Evolutionary conservation across 768 basidiomycete genomes (phyloP), one percentile per base, ranked within the genome.

Genomic region (Cantharellus anzutake): DNA sequence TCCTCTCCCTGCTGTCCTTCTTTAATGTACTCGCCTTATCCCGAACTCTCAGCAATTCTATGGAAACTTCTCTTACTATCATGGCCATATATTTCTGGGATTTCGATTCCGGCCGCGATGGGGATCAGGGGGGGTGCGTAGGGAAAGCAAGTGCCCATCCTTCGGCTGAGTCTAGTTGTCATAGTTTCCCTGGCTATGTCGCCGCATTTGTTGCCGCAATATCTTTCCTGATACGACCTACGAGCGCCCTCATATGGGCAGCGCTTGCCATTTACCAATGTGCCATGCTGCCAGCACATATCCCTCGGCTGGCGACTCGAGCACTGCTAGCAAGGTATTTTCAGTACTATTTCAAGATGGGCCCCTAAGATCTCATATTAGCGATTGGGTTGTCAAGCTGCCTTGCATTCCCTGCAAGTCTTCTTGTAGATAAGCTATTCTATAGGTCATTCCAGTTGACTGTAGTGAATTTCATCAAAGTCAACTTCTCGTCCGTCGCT

Each of bases 21-120:
- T 98, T 97, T 72, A 80, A 98, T 70, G 80, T 79, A 0, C 75
- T 93, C 58, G 78, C 87, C 1, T 73, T 96, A 35, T 85, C 92
- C 2, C 79, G 96, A 41, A 87, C 92, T 0, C 72, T 98, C 58
- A 93, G 90, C 39, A 99, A 97, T 68, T 93, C 91, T 7, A 71
- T 93, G 37, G 96, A 99, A 67, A 91, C 91, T 0, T 81, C 88
- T 0, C 71, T 98, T 50, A 85, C 86, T 0, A 82, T 82, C 0
- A 70, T 84, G 48, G 93, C 92, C 1, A 76, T 94, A 59, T 72
- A 74, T 7, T 77, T 77, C 66, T 97, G 86, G 70, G 92, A 73
- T 0, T 71, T 34, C 11, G 51, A 62, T 34, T 29, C 20, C 20
- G 20, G 20, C 20, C 20, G 64, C 65, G 65, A 62, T 67, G 42